Base-by-base conservation (phyloP, 192 early-diverging fungal genomes). In the Rhizoclosmatium globosum region DNA sequence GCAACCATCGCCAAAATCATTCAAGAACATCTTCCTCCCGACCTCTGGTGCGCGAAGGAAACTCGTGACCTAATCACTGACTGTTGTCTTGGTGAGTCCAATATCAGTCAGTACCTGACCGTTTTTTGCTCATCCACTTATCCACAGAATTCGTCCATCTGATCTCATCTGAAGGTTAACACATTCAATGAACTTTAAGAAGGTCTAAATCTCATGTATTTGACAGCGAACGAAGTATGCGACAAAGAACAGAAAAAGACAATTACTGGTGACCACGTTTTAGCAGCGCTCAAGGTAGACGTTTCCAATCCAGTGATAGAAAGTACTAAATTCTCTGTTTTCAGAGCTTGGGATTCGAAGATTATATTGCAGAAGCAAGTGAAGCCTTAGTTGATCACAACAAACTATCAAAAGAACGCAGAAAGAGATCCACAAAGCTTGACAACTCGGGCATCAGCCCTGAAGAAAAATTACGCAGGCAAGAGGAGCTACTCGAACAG, bases 241-340 rank as follows among this genome's bases (percentile, higher is more conserved):
- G 98, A 99, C 82, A 96, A 97, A 77, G 97, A 97, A 71, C 85
- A 91, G 3, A 96, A 96, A 80, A 99, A 98, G 88, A 98, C 98
- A 7, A 99, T 99, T 76, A 92, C 95, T 0, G 96, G 96, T 11
- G 98, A 99, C 73, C 98, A 99, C 80, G 95, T 99, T 6, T 86
- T 99, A 38, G 74, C 89, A 1, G 94, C 98, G 4, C 86, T 99
- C 58, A 90, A 94, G 82, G 93, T 93, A 23, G 42, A 47, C n/a
- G 9, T 38, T 41, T 0, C 31, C 71, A 61, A 31, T 57, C 31
- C 11, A 2, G 17, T 59, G 71, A 13, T 58, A 11, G 47, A 19
- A 41, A 38, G 9, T 31, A 19, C 57, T 59, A 7, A 39, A 13
- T 11, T 19, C 62, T n/a, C 43, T 60, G 47, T 9, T 72, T 3